A percentile compares a stretch with the other conserved stretches of the same genome.
phyloP scores from a whole-genome alignment of 2,329 filamentous ascomycete species.

The Cadophora malorum region DNA sequence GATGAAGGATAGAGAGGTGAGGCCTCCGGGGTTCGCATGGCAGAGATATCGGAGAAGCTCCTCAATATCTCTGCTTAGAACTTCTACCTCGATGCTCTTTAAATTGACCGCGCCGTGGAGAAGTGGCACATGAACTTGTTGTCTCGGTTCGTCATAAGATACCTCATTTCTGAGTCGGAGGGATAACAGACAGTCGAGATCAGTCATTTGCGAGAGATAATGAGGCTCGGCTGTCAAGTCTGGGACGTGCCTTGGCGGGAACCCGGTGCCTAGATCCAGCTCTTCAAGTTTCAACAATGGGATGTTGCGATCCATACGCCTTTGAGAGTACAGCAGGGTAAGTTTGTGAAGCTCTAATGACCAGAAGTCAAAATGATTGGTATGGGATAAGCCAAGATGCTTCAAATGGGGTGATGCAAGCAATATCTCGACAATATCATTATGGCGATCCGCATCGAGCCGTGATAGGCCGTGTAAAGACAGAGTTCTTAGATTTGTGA shows the following conservation, averaged over 20 bases:
- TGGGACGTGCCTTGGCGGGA: background rate
- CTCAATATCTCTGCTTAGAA: background rate
- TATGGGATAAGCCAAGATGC: constrained; percentile 6
- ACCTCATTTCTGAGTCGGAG: background rate
- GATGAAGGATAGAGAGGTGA: constrained; percentile 7
- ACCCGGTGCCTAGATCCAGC: constrained; percentile 4
- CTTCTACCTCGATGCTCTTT: background rate
- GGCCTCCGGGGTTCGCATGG: background rate
- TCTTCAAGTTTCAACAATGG: background rate
- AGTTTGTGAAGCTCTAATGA: background rate
- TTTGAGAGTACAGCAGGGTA: background rate
- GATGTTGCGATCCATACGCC: background rate
- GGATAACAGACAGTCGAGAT: background rate
- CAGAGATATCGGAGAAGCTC: constrained; percentile 1
- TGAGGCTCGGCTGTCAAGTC: background rate
- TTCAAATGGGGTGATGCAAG: background rate
- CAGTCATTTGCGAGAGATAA: constrained; percentile 9
- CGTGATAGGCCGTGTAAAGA: background rate
- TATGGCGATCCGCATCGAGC: background rate
- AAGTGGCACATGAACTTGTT: background rate
- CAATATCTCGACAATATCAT: background rate
- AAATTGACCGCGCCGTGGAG: background rate
- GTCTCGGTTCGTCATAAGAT: background rate
- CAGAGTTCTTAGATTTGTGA: constrained; percentile 1
- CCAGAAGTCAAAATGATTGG: background rate